Percentiles rank a stretch among this genome's conserved stretches.
These are phyloP conservation scores for Lignosus rhinocerotis DNA, from an alignment of 1,284 basidiomycete species.

Conservation along the genomic window DNA sequence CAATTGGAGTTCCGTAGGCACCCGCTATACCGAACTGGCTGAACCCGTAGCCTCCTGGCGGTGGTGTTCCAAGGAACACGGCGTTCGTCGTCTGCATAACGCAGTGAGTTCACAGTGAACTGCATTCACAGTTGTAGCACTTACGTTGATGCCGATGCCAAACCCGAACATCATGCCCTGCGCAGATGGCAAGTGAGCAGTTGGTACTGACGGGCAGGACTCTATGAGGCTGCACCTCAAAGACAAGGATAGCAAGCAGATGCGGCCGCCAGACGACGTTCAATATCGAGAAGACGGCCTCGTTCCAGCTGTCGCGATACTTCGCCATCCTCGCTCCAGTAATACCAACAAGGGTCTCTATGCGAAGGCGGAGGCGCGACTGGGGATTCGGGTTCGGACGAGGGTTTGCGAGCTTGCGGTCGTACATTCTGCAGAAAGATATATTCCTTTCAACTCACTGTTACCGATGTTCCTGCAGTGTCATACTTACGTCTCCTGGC, in stretches of 20 bases:
- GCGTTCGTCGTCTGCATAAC: conserved; percentile 60
- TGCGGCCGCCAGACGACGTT: conserved; percentile 67
- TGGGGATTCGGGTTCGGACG: conserved; percentile 36
- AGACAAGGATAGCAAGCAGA: conserved; percentile 53
- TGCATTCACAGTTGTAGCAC: conserved; percentile 16
- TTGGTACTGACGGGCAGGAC: neutral
- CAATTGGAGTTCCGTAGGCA: conserved; percentile 65
- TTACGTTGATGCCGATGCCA: conserved; percentile 70
- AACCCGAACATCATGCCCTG: conserved; percentile 63
- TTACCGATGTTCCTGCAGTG: neutral
- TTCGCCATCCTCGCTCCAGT: conserved; percentile 65
- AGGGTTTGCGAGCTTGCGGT: conserved; percentile 59
- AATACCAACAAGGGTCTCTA: conserved; percentile 65
- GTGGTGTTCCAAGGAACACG: conserved; percentile 63
- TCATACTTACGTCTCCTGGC: conserved; percentile 59
- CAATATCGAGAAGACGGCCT: conserved; percentile 47
- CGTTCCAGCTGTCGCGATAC: conserved; percentile 57
- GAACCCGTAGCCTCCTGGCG: conserved; percentile 61
- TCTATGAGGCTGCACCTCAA: conserved; percentile 45
- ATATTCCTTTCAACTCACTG: neutral
- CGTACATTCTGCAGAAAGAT: conserved; percentile 54
- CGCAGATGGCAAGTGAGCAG: conserved; percentile 28
- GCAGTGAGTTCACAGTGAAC: neutral
- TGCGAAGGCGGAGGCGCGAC: conserved; percentile 51
- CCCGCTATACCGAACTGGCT: conserved; percentile 53